A percentile compares a stretch with the other conserved stretches of the same genome.
Conservation (phyloP, 129 eudicot genomes). For the Chrysanthemum makinoi region DNA sequence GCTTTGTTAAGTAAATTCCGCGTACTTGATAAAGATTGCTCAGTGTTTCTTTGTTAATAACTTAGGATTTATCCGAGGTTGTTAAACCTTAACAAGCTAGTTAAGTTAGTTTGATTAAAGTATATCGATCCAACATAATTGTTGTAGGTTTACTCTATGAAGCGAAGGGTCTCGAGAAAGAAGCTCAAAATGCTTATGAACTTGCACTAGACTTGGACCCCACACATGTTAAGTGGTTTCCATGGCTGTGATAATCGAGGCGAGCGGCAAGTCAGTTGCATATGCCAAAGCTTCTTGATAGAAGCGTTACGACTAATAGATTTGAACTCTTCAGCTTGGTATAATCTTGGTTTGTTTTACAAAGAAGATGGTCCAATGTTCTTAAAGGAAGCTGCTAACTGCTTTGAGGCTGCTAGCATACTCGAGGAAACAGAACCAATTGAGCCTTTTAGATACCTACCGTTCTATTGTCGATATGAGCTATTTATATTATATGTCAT, state of each 20-base stretch:
- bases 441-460: slow-evolving; percentile 61
- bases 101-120: no score
- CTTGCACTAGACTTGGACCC: slow-evolving; percentile 68
- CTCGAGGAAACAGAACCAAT: slow-evolving; percentile 74
- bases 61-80: no score
- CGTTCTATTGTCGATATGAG: slow-evolving; percentile 20
- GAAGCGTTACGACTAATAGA: slow-evolving; percentile 67
- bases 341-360: slow-evolving; percentile 68
- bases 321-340: slow-evolving; percentile 69
- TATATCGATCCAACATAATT: no score
- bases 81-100: no score
- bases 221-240: slow-evolving; percentile 64
- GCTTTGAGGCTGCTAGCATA: slow-evolving; percentile 69
- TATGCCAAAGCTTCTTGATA: slow-evolving; percentile 58
- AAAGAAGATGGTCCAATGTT: slow-evolving; percentile 53
- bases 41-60: no score
- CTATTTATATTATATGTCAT: slow-evolving; percentile 4
- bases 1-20: no score
- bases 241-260: slow-evolving; percentile 57
- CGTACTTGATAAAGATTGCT: no score
- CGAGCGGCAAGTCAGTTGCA: slow-evolving; percentile 36
- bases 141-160: slow-evolving; percentile 65
- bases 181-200: slow-evolving; percentile 57
- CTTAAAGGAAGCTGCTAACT: slow-evolving; percentile 62
- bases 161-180: slow-evolving; percentile 67